Evolutionary conservation across 2,329 filamentous ascomycete species (phyloP), one percentile per base, ranked within the genome.

Genomic region (Fonsecaea nubica): DNA sequence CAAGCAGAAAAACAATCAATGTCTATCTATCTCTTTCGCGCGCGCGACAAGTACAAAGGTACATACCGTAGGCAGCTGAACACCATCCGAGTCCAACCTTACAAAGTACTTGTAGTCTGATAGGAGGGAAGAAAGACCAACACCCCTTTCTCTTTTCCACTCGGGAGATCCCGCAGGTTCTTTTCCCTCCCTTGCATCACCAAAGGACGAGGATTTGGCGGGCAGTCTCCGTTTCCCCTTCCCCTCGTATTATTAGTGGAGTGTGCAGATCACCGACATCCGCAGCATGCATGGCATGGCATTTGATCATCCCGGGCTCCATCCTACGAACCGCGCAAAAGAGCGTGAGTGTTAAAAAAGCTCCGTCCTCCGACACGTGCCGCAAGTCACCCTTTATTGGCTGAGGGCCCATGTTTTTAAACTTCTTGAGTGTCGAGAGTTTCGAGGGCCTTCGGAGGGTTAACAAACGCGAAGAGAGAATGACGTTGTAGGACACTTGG

Each of bases 261-360:
- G 54, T 21, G 54, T 21, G 54, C n/a, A 40, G 54, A 57, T 57
- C 54, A 40, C 42, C 38, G 3, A 30, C 35, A 25, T 57, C 38
- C 10, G n/a, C 21, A 38, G 54, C 12, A 21, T 36, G 21, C 12
- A 36, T 36, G 21, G 54, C 33, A 38, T 57, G 25, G 25, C 25
- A 25, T 25, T 25, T 35, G 54, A 18, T 1, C 3, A 25, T 57
- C 18, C 54, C 54, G 15, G 15, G 4, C 40, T n/a, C 40, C 40
- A 18, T 45, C 40, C 40, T 18, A 45, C 15, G n/a, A 45, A 45
- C 6, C 40, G 15, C 13, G 38, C 38, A 12, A 40, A 13, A 15
- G 36, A 10, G 9, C 40, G 30, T 30, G 30, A 30, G 30, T 30
- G 30, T 30, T 30, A 30, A 30, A 30, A 32, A 32, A 32, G 6